Percentiles rank a stretch among this genome's conserved stretches.
Conservation (phyloP, 495 filamentous ascomycete genomes). For the Hypoxylon fragiforme region DNA sequence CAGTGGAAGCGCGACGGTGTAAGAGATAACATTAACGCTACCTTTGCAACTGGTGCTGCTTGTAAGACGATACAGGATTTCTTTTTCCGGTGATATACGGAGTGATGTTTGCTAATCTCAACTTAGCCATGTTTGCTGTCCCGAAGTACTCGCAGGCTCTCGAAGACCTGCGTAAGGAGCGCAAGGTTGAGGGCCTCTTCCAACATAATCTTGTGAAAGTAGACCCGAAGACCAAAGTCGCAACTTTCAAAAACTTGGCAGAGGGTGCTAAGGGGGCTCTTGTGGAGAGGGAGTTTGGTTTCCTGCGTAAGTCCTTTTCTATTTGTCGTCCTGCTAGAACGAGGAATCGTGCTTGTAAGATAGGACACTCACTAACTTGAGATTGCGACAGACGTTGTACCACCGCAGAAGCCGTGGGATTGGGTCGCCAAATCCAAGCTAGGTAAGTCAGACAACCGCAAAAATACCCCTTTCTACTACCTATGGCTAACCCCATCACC, state of each 20-base stretch:
- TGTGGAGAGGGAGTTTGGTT: slow-evolving; percentile 58
- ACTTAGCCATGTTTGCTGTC: slow-evolving; percentile 64
- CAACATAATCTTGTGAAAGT: slow-evolving; percentile 66
- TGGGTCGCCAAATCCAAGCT: slow-evolving; percentile 38
- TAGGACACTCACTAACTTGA: slow-evolving; percentile 44
- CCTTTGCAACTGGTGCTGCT: slow-evolving; percentile 64
- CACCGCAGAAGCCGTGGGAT: slow-evolving; percentile 38
- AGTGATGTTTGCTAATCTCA: slow-evolving; percentile 1
- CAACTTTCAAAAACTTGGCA: slow-evolving; percentile 37
- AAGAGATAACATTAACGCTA: slow-evolving; percentile 63
- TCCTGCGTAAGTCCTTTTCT: slow-evolving; percentile 46
- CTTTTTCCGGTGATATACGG: not conserved
- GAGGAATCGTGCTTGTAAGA: not conserved
- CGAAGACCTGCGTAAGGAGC: slow-evolving; percentile 62
- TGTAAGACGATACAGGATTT: slow-evolving; percentile 21
- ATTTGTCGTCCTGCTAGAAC: not conserved
- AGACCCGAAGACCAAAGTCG: slow-evolving; percentile 47
- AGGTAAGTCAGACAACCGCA: slow-evolving; percentile 19
- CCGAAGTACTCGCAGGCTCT: slow-evolving; percentile 67
- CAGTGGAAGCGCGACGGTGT: slow-evolving; percentile 65
- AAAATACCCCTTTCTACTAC: not conserved
- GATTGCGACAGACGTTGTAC: slow-evolving; percentile 27
- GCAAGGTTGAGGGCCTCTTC: slow-evolving; percentile 68
- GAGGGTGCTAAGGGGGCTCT: slow-evolving; percentile 32
- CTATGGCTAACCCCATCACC: slow-evolving; percentile 8